Percentiles rank a stretch among this genome's conserved stretches.
Conservation (phyloP, 768 basidiomycete species). For the Auriscalpium vulgare region DNA sequence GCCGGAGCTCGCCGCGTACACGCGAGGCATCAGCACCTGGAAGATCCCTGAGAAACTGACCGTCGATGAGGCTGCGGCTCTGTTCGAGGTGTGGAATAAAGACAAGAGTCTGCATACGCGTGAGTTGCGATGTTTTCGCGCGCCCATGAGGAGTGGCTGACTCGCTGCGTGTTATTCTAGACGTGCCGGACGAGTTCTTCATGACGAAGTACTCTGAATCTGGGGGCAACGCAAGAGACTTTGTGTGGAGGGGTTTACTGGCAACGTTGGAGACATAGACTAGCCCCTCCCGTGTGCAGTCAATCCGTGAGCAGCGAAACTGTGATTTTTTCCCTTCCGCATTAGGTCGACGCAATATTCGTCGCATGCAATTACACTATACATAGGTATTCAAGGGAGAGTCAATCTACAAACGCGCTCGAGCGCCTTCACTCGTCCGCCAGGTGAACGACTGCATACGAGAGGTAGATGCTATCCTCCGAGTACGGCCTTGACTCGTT, state of each 20-base stretch:
- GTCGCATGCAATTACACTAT: no score
- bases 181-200: conserved; percentile 60
- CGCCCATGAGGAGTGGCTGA: not conserved
- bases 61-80: conserved; percentile 57
- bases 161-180: conserved; percentile 16
- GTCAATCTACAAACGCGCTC: no score
- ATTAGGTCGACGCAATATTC: no score
- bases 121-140: conserved; percentile 22
- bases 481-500: conserved; percentile 19
- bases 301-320: no score
- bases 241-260: conserved; percentile 40
- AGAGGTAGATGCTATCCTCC: conserved; percentile 20
- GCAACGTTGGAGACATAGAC: conserved; percentile 15
- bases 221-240: conserved; percentile 71
- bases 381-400: no score
- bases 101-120: conserved; percentile 46
- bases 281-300: no score
- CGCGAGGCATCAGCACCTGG: conserved; percentile 44
- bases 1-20: conserved; percentile 40
- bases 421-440: no score
- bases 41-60: conserved; percentile 51
- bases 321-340: no score
- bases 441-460: conserved; percentile 17
- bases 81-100: conserved; percentile 74
- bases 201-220: conserved; percentile 72